Evolutionary conservation across 2,329 filamentous ascomycete species (phyloP).

Genomic region (Aspergillus fijiensis): DNA sequence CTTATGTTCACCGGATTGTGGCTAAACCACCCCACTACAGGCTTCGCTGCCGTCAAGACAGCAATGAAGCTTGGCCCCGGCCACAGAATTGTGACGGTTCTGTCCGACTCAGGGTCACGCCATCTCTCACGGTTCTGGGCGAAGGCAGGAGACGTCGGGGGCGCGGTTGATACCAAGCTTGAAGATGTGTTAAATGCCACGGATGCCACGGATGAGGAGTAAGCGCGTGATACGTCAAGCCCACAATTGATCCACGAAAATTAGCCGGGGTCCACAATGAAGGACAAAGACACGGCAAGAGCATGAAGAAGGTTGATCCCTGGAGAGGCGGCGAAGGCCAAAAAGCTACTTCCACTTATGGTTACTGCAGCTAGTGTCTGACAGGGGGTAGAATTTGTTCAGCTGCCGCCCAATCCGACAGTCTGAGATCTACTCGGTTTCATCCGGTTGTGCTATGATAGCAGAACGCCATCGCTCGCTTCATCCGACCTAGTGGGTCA

Average conservation of each 20-base stretch:
- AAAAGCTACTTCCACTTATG: background rate
- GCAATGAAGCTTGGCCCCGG: conserved; percentile 49
- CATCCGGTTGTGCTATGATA: conserved; percentile 1
- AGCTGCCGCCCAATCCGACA: conserved; percentile 1
- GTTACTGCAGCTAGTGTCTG: conserved; percentile 2
- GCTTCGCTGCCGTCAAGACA: conserved; percentile 49
- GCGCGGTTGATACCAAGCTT: conserved; percentile 45
- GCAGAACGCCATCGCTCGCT: background rate
- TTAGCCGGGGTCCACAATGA: background rate
- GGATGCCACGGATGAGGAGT: conserved; percentile 26
- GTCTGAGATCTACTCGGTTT: conserved; percentile 1
- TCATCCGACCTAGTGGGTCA: conserved; percentile 1
- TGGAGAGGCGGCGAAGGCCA: background rate
- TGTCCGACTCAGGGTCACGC: conserved; percentile 52
- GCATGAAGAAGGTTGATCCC: background rate
- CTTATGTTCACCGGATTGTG: background rate
- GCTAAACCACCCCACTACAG: conserved; percentile 29
- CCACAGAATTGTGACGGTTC: conserved; percentile 49
- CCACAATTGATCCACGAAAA: background rate
- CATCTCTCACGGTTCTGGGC: conserved; percentile 56
- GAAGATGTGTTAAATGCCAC: conserved; percentile 47
- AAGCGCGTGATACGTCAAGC: background rate
- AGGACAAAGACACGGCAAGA: background rate
- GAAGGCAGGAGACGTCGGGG: conserved; percentile 48
- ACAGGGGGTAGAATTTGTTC: background rate